Evolutionary conservation across 192 early-diverging fungal genomes (phyloP), one percentile per base, ranked within the genome.

Genomic region (Coemansia sp.): DNA sequence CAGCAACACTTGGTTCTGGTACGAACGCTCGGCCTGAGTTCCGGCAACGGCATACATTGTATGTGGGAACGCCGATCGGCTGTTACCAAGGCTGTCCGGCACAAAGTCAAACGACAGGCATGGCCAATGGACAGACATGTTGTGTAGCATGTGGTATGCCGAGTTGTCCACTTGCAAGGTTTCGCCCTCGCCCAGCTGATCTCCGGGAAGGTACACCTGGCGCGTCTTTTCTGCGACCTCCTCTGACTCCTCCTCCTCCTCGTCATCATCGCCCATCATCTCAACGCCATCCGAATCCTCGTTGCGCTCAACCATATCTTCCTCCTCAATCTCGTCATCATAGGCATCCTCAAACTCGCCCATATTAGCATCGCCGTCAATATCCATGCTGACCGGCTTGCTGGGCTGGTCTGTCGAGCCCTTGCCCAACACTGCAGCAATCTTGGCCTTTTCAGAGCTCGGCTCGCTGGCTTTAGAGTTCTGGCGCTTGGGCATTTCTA

Each of bases 141-240:
- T 83, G 82, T 99, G 96, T 59, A 99, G 87, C 97, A 99, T 97
- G 62, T 94, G 92, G 81, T 99, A 99, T 0, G 92, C 91, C 14
- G 87, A 89, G 65, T 93, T 90, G 85, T 99, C 97, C 25, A 91
- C 93, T 64, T 98, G 93, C 45, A 99, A 85, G 39, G 88, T 90
- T 72, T 99, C 94, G 47, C 87, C 95, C 70, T 91, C 88, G 37
- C 66, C 91, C 9, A 99, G 74, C 61, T 85, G 82, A 48, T 94
- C 89, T 19, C 97, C 97, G 5, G 97, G 97, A 57, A 96, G 86
- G 65, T 94, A 96, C 24, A 97, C 91, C 54, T 84, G 65, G 29
- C 82, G 75, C 49, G 87, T 82, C n/a, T 89, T 73, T 14, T 85
- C 85, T 6, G 84, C 75, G 15, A 83, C 82, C 7, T 82, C 83